phyloP scores from a whole-genome alignment of 352 stramenopile species.

The Globisporangium okanoganense region DNA sequence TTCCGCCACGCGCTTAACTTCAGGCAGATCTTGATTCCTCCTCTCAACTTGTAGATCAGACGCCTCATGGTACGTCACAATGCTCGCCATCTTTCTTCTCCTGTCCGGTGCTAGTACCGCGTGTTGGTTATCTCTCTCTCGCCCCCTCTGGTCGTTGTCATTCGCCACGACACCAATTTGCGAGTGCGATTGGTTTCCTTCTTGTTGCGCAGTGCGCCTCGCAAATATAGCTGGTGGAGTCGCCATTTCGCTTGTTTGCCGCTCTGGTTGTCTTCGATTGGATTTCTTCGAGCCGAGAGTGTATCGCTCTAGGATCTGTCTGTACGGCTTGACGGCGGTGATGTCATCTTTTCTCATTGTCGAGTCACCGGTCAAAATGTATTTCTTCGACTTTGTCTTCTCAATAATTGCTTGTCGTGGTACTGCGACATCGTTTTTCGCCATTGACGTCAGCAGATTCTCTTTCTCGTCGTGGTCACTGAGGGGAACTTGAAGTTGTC shows the following conservation, averaged over 20 bases:
- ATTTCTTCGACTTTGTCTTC: slow-evolving; percentile 2
- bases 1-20: background rate
- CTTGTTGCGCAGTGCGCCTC: background rate
- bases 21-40: background rate
- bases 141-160: background rate
- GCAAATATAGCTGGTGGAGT: background rate
- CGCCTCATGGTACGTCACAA: background rate
- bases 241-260: background rate
- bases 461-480: slow-evolving; percentile 7
- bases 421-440: background rate
- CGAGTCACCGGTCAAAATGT: background rate
- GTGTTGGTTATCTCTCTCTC: background rate
- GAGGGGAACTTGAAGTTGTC: background rate
- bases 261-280: slow-evolving; percentile 1
- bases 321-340: slow-evolving; percentile 20
- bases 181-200: background rate
- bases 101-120: background rate
- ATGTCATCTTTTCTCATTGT: slow-evolving; percentile 1
- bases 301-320: slow-evolving; percentile 39
- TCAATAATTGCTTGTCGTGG: background rate
- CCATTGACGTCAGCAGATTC: background rate
- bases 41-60: background rate
- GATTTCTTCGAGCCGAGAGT: slow-evolving; percentile 22
- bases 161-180: background rate
- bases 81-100: background rate